Percentiles rank a stretch among this genome's conserved stretches.
Conservation (phyloP, 805 yeast species). For the Ogataea pilisensis region DNA sequence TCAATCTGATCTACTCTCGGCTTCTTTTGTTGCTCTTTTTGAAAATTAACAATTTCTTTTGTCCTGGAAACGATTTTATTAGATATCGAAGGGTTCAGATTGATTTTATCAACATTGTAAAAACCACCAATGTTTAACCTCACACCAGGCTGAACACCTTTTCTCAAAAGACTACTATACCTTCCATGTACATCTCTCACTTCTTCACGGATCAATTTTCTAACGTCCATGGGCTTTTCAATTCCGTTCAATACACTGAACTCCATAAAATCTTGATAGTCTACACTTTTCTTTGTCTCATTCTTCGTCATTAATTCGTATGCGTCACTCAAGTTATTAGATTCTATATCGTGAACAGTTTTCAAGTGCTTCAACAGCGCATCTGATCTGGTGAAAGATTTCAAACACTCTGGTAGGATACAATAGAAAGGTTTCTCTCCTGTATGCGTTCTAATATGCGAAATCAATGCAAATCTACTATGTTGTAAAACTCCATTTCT, state of each 20-base stretch:
- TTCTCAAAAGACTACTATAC: neutral
- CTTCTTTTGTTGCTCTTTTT: neutral
- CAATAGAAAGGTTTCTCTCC: constrained; percentile 66
- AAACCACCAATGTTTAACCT: constrained; percentile 1
- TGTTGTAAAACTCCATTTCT: constrained; percentile 49
- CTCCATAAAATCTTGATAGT: neutral
- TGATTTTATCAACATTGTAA: constrained; percentile 4
- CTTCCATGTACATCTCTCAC: neutral
- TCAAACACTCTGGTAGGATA: constrained; percentile 61
- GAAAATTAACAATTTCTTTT: constrained; percentile 2
- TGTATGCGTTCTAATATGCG: constrained; percentile 64
- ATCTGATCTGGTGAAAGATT: constrained; percentile 54
- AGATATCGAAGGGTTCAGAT: constrained; percentile 3
- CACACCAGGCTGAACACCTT: neutral
- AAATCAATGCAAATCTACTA: constrained; percentile 51
- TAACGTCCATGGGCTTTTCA: neutral
- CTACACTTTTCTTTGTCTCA: neutral
- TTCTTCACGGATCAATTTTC: neutral
- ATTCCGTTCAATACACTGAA: neutral
- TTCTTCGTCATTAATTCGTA: constrained; percentile 13
- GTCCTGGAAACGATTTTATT: constrained; percentile 1
- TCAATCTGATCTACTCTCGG: constrained; percentile 1
- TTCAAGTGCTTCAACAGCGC: constrained; percentile 63
- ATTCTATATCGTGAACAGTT: constrained; percentile 51
- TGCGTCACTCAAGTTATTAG: constrained; percentile 20